Base-by-base conservation (phyloP, 2,329 filamentous ascomycete genomes). In the Dactylellina haptotyla region DNA sequence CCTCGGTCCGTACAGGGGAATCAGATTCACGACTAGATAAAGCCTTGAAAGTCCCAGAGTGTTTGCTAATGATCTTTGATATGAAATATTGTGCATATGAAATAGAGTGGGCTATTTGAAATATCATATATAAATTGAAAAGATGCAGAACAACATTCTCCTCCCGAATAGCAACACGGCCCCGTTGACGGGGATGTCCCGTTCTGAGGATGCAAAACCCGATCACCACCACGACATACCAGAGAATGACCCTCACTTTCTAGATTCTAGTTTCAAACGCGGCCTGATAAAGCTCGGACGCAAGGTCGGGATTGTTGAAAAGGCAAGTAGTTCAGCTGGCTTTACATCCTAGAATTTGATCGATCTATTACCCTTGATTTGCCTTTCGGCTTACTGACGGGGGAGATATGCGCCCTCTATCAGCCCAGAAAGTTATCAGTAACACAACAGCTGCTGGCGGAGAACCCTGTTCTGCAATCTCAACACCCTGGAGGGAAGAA, bases 121-220 rank as follows among this genome's bases (percentile, higher is more conserved):
- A n/a, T n/a, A n/a, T n/a, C n/a, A n/a, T n/a, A n/a, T n/a, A n/a
- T n/a, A 45, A 45, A 8, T 20, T 45, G 5, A 25, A 5, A 50
- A 50, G 3, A 72, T 72, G 66, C 66, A 65, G n/a, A 72, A 56
- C 37, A 56, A 59, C 25, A 72, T 72, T n/a, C 53, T 65, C 16
- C 59, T 72, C 6, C 41, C 59, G 5, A 72, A 61, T 34, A 61
- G 67, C 37, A 65, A 72, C 23, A 30, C 61, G 18, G 53, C 67
- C 30, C 51, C 53, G 6, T 56, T 65, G 46, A 61, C 59, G 18
- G 59, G 59, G 6, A 54, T 72, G 67, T 65, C 59, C 12, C 54
- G 10, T 3, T 41, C 59, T 4, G 45, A 63, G 26, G 45, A 53
- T 28, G 9, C 45, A 20, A 65, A 41, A 30, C 23, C 18, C 14